Base-by-base conservation (phyloP, 108 stramenopile species). In the Conticribra guillardii region DNA sequence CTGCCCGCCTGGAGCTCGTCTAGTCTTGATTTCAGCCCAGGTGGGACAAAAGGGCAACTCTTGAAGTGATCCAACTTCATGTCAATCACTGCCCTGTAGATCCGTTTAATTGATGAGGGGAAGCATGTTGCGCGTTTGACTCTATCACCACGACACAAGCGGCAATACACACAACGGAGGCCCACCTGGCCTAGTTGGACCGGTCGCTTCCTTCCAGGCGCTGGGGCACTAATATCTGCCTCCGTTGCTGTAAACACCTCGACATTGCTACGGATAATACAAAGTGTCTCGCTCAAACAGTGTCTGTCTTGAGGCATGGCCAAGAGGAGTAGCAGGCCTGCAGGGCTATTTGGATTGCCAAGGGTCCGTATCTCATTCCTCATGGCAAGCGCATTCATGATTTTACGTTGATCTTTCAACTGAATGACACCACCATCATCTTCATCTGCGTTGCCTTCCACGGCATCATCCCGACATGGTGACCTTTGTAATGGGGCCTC, bases 11-110 rank as follows among this genome's bases (percentile, higher is more conserved):
- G 89, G 51, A 95, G 64, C 23, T 90, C 87, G 44, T 84, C 69
- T 15, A 95, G 75, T 22, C 81, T 75, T 17, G 76, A 70, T 74
- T 92, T 92, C 52, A 95, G 58, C 0, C 61, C 65, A 19, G 46
- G 45, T n/a, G 94, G 94, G 14, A 95, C 91, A 44, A 89, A 90
- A 17, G 82, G 89, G 71, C 94, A 95, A 21, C 74, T 79, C 47
- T 76, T 74, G 64, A 95, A 93, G 74, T 95, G 94, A 67, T 95
- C 94, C 4, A 95, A 76, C 64, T 95, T 95, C 94, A 95, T 95
- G 41, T 95, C 94, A 65, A 93, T 95, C n/a, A 95, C 89, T 17
- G 94, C 89, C 0, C 94, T 80, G 48, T 95, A 95, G 49, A 95
- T 95, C 4, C 94, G 82, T 48, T 88, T 87, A 63, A 91, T 89